Conservation (phyloP, 169 alveolate genomes). For the Eimeria zaria region DNA sequence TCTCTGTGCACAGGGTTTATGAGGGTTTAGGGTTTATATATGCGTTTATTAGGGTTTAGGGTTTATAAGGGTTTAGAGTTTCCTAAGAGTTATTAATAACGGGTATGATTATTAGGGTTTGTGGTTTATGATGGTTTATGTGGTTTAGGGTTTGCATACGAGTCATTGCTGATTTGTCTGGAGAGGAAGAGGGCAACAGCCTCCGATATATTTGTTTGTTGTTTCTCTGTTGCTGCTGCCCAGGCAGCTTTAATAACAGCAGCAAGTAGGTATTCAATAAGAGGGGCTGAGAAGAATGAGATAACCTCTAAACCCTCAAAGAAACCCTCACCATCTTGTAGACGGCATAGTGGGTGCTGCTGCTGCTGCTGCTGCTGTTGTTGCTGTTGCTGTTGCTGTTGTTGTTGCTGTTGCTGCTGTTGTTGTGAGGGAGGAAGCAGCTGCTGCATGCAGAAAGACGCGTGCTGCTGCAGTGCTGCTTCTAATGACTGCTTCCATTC, state of each 20-base stretch:
- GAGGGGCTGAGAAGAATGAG: constrained; percentile 43
- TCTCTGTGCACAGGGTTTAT: background rate
- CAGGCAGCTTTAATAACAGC: constrained; percentile 8
- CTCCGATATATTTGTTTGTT: background rate
- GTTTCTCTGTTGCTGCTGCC: constrained; percentile 1
- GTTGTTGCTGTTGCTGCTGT: constrained; percentile 39
- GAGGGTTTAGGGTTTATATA: background rate
- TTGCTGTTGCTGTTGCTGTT: constrained; percentile 8
- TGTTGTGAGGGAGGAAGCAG: background rate
- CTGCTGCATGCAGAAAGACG: constrained; percentile 40
- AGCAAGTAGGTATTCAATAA: constrained; percentile 1
- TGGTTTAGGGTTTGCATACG: constrained; percentile 18
- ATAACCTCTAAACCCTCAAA: constrained; percentile 4
- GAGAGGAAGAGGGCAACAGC: constrained; percentile 38
- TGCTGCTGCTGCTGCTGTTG: constrained; percentile 76
- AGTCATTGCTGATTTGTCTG: background rate
- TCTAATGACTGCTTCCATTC: constrained; percentile 12
- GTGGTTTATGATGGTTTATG: no score
- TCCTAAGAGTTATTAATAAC: background rate
- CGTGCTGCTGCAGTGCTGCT: constrained; percentile 52
- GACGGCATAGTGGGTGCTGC: constrained; percentile 41
- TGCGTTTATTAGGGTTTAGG: background rate
- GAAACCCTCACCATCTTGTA: constrained; percentile 48
- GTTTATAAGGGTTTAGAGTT: background rate
- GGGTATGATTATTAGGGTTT: background rate